These are phyloP conservation scores for Trametes coccinea DNA, from an alignment of 768 basidiomycete genomes.

Conservation along the genomic window DNA sequence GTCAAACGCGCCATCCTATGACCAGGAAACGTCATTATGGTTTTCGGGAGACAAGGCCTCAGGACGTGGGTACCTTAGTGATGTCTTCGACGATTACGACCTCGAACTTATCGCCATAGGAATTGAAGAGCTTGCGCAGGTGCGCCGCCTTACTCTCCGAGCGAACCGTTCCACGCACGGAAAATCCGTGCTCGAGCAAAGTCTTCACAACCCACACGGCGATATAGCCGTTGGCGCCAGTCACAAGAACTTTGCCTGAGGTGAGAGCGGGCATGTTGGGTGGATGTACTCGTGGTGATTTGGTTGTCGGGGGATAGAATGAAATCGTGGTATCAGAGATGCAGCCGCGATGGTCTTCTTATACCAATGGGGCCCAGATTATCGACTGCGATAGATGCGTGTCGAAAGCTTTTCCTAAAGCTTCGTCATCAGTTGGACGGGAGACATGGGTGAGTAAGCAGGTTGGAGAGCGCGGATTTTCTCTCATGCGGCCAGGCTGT, in stretches of 20 bases:
- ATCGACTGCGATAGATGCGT: too few relatives aligned
- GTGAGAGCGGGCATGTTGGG: constrained; percentile 38
- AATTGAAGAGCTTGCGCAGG: constrained; percentile 53
- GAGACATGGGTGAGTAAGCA: too few relatives aligned
- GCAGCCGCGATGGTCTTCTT: too few relatives aligned
- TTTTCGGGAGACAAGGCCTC: too few relatives aligned
- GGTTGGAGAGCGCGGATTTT: too few relatives aligned
- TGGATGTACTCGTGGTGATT: neutral
- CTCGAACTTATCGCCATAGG: constrained; percentile 59
- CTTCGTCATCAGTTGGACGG: too few relatives aligned
- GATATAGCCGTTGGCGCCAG: constrained; percentile 62
- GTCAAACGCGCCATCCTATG: constrained; percentile 71
- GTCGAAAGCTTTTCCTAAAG: too few relatives aligned
- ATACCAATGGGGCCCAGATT: too few relatives aligned
- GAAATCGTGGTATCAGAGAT: neutral
- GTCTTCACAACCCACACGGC: constrained; percentile 56
- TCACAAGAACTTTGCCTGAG: constrained; percentile 48
- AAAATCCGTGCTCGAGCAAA: constrained; percentile 62
- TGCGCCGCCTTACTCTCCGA: constrained; percentile 58
- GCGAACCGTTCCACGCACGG: constrained; percentile 68
- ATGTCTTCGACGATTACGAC: constrained; percentile 73
- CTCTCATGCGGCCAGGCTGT: too few relatives aligned
- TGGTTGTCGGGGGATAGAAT: neutral
- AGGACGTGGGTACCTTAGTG: constrained; percentile 39
- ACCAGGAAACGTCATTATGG: neutral